Percentiles rank a stretch among this genome's conserved stretches.
These are phyloP conservation scores for Psilocybe azurescens DNA, from an alignment of 768 basidiomycete species.

Conservation along the genomic window DNA sequence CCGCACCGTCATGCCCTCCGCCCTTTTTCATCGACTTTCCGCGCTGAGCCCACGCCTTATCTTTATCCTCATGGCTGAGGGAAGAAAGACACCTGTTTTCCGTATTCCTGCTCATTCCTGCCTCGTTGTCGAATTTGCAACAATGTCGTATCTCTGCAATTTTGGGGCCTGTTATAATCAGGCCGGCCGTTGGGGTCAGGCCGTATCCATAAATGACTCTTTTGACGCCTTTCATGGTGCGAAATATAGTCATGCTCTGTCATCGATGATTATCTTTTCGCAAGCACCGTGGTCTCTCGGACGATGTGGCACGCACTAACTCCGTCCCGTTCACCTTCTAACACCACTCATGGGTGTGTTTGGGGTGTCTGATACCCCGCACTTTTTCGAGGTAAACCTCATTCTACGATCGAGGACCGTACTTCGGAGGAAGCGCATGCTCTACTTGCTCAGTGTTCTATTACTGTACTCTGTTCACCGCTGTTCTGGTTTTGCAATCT, in stretches of 20 bases:
- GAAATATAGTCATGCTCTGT: conserved; percentile 13
- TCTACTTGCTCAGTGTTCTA: not conserved
- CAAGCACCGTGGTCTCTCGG: conserved; percentile 18
- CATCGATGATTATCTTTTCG: conserved; percentile 11
- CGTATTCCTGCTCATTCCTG: conserved; percentile 7
- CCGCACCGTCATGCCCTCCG: conserved; percentile 24
- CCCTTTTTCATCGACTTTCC: conserved; percentile 24
- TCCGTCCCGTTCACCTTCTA: conserved; percentile 29
- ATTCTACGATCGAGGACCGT: not conserved
- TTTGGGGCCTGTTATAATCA: not conserved
- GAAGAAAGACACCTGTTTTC: conserved; percentile 13
- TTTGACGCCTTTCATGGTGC: conserved; percentile 10
- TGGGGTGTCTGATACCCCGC: not conserved
- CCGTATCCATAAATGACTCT: conserved; percentile 6
- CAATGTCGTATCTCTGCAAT: not conserved
- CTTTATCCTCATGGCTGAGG: conserved; percentile 16
- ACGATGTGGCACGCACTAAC: conserved; percentile 27
- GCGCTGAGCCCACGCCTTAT: conserved; percentile 23
- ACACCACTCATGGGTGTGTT: conserved; percentile 24
- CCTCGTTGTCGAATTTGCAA: not conserved
- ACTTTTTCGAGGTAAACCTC: conserved; percentile 4
- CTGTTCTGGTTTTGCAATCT: not conserved
- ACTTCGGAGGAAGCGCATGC: not conserved
- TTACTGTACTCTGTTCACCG: conserved; percentile 5
- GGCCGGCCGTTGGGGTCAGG: not conserved